phyloP scores from a whole-genome alignment of 148 eudicot genomes.

The Pouteria glomerata region DNA sequence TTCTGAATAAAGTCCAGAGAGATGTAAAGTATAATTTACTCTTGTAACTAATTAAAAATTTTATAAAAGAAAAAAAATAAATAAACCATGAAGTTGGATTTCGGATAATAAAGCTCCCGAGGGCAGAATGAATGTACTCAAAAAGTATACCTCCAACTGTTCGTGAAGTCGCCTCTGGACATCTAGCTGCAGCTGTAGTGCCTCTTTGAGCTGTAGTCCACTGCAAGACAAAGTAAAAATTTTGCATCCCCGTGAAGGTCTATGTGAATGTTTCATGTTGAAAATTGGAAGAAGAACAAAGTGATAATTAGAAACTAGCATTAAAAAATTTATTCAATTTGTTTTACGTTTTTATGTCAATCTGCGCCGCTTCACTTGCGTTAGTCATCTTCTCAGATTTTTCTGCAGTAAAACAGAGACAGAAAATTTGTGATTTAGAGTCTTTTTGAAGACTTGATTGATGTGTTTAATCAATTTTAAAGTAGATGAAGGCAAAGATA shows the following conservation, averaged over 20 bases:
- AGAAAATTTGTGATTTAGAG: not conserved
- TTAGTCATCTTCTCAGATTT: conserved; percentile 39
- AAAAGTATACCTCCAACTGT: conserved; percentile 58
- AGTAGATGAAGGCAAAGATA: no score
- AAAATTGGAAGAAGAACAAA: not conserved
- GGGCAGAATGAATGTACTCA: not conserved
- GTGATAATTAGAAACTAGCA: not conserved
- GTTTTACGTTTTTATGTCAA: conserved; percentile 50
- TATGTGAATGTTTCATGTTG: not conserved
- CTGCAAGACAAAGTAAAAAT: conserved; percentile 24
- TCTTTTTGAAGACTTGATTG: not conserved
- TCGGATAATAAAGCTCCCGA: not conserved
- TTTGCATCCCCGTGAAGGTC: not conserved
- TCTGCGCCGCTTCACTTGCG: conserved; percentile 30
- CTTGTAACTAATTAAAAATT: not conserved
- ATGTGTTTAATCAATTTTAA: not conserved
- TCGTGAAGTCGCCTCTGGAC: conserved; percentile 85
- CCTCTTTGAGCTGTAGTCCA: conserved; percentile 63
- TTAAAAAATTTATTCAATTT: not conserved
- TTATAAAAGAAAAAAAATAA: not conserved
- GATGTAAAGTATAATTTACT: no score
- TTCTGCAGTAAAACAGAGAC: conserved; percentile 30
- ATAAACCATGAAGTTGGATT: no score
- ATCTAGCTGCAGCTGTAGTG: conserved; percentile 72
- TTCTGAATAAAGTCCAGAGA: no score